These are phyloP conservation scores for Dissophora ornata DNA, from an alignment of 192 early-diverging fungal genomes.

Conservation along the genomic window DNA sequence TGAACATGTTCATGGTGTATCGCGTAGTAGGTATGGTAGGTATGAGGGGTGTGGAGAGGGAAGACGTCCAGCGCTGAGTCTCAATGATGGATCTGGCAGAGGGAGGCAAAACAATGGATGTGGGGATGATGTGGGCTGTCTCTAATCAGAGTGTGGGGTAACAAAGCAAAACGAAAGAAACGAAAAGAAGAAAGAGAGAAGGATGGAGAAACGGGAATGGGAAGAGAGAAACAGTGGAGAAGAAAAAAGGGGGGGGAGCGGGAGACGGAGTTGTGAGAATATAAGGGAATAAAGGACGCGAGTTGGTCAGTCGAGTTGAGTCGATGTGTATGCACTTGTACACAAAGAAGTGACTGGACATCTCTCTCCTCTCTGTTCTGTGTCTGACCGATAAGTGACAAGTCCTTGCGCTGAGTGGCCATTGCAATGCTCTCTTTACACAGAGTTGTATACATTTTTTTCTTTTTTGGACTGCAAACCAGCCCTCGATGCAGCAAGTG, in stretches of 20 bases:
- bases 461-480: too few relatives aligned
- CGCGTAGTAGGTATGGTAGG: not conserved
- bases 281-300: too few relatives aligned
- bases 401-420: too few relatives aligned
- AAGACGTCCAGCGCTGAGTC: not conserved
- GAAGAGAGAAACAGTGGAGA: not conserved
- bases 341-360: too few relatives aligned
- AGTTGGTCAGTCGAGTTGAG: too few relatives aligned
- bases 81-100: not conserved
- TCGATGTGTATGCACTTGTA: too few relatives aligned
- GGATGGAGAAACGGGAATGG: not conserved
- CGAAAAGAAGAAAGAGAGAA: not conserved
- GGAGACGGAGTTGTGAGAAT: too few relatives aligned
- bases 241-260: not conserved
- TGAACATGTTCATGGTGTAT: constrained; percentile 48
- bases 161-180: not conserved
- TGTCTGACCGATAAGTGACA: too few relatives aligned
- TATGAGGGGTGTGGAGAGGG: not conserved
- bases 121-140: too few relatives aligned
- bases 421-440: too few relatives aligned
- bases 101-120: not conserved
- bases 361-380: too few relatives aligned
- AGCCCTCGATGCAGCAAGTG: constrained; percentile 18
- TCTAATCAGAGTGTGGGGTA: not conserved
- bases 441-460: too few relatives aligned